Percentiles rank a stretch among this genome's conserved stretches.
Evolutionary conservation across 768 basidiomycete genomes (phyloP).

Genomic region (Termitomyces sp.): DNA sequence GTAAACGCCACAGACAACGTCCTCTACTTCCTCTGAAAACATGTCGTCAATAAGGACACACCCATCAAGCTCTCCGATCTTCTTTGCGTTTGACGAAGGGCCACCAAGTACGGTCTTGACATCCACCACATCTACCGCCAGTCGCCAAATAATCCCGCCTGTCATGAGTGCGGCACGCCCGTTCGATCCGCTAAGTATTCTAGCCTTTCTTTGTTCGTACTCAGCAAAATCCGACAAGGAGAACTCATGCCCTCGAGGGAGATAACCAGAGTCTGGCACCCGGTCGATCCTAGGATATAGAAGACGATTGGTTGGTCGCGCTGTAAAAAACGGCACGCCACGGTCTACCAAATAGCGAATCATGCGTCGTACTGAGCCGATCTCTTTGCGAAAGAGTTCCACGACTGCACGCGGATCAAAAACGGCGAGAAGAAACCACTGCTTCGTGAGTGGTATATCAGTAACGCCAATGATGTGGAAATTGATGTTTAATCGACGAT

Average conservation of each 20-base stretch:
- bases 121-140: conserved; percentile 1
- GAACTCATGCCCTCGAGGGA: too few relatives aligned
- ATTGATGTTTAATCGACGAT: not conserved
- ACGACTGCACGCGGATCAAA: conserved; percentile 6
- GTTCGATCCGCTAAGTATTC: not conserved
- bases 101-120: not conserved
- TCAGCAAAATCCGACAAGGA: not conserved
- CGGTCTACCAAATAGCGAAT: not conserved
- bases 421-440: conserved; percentile 10
- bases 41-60: not conserved
- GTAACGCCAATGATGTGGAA: conserved; percentile 8
- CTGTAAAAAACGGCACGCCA: conserved; percentile 7
- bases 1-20: not conserved
- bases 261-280: too few relatives aligned
- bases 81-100: not conserved
- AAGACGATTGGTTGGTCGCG: not conserved
- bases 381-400: conserved; percentile 1
- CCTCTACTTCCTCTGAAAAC: not conserved
- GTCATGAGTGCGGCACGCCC: not conserved
- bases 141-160: conserved; percentile 12
- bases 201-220: not conserved
- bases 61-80: not conserved
- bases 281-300: too few relatives aligned
- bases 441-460: not conserved
- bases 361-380: not conserved